Conservation (phyloP, 306 rosid species). For the Malus sieversii region DNA sequence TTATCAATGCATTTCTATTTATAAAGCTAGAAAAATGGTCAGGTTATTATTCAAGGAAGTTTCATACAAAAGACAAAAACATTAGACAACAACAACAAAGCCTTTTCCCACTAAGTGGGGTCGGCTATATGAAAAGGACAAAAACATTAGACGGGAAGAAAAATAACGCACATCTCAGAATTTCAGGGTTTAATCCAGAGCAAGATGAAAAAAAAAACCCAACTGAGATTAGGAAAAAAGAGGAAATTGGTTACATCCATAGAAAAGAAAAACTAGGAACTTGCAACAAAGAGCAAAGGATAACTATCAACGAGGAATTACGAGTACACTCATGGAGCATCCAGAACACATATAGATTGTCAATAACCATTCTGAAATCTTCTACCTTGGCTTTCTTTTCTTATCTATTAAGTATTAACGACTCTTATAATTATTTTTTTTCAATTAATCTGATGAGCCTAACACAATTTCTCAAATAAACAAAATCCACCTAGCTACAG, state of each 20-base stretch:
- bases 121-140: neutral
- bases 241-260: neutral
- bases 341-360: neutral
- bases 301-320: neutral
- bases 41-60: neutral
- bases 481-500: neutral
- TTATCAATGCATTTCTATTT: neutral
- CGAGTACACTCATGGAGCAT: neutral
- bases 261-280: neutral
- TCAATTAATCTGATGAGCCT: neutral
- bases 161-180: neutral
- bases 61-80: neutral
- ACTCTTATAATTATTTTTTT: neutral
- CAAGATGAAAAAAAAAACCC: neutral
- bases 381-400: neutral
- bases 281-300: neutral
- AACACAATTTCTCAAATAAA: neutral
- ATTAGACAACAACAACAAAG: too few relatives aligned
- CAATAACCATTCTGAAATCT: neutral
- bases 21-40: neutral
- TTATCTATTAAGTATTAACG: neutral
- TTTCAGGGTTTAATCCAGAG: neutral
- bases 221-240: neutral
- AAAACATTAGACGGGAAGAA: neutral
- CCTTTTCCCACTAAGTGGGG: too few relatives aligned